Base-by-base conservation (phyloP, 306 rosid species). In the Fragaria nilgerrensis region DNA sequence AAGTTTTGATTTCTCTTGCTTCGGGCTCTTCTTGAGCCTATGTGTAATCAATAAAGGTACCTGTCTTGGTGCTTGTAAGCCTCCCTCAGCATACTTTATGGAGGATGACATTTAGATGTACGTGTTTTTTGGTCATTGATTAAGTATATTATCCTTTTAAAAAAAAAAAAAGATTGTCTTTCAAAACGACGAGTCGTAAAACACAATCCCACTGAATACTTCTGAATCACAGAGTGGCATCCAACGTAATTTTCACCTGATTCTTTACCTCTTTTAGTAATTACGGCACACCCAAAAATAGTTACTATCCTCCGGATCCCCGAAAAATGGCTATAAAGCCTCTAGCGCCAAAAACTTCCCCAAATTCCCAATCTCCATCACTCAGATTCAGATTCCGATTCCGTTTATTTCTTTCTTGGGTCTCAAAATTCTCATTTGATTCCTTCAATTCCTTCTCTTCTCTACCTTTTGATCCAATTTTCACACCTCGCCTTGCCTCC, bases 361-460 rank as follows among this genome's bases (percentile, higher is more conserved):
- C 76, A 16, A 16, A 74, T 69, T 75, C 79, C 73, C 75, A 44
- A 68, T 49, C 55, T 45, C 4, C 43, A 19, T 70, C 52, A 48
- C 59, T 76, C 37, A 45, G 44, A 25, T 53, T 53, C 63, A 22
- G 64, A 58, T 74, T 37, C 73, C 9, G 79, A 67, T 82, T 77
- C 74, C 41, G 1, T 5, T 55, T 5, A 70, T 53, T 70, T 66
- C 47, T 68, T 62, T 23, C 15, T 39, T 13, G 20, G 27, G 68
- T 48, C 61, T 50, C 12, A 2, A 67, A 22, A 74, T 73, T 82
- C 72, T n/a, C 29, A 1, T 25, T 52, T 41, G 23, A 55, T 61
- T 78, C 37, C 5, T 75, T 71, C 75, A 48, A 75, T 63, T 75
- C 48, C 19, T 10, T 55, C 27, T 14, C 11, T 79, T 41, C 29